Evolutionary conservation across 805 yeast species (phyloP), one percentile per base, ranked within the genome.

Genomic region (Ogataea haglerorum): DNA sequence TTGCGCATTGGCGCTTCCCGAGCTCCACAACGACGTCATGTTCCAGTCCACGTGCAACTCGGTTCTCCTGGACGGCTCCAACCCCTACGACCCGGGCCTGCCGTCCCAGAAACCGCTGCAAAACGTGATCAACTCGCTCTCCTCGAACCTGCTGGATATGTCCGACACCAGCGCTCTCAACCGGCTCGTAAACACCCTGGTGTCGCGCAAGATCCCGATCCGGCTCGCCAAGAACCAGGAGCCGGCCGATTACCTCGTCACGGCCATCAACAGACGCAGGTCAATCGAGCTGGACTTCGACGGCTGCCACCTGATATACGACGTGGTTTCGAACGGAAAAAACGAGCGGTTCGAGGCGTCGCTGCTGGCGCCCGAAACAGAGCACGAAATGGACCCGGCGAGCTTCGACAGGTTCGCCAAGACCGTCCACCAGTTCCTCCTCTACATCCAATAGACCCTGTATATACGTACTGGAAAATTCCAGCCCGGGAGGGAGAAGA

Each of bases 31-130:
- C n/a, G 68, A 63, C 40, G 38, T 63, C 34, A 56, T 52, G 40
- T 60, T 59, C 38, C 63, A 59, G 32, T 53, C 57, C 9, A 49
- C 62, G 28, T 49, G 47, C 35, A 60, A 58, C 39, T 58, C 64
- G 7, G 36, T 52, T 36, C 39, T 58, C 8, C 42, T 54, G 26
- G 46, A 51, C 28, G 48, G 47, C 13, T 33, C 33, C 10, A 51
- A 53, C 5, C 44, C 45, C 4, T 40, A 46, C 6, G 27, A 45
- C 17, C 38, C 42, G 8, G 39, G 51, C 13, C 13, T 36, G 6
- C 18, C 38, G 17, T 46, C 50, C 10, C 63, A 58, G 37, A 45
- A 40, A 23, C 40, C 47, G 16, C 36, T 61, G 17, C 51, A 43
- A 30, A 42, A 49, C 30, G 48, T 54, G 21, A 35, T 61, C 16